Base-by-base conservation (phyloP, 2,329 filamentous ascomycete genomes). In the Ramularia endophylla region DNA sequence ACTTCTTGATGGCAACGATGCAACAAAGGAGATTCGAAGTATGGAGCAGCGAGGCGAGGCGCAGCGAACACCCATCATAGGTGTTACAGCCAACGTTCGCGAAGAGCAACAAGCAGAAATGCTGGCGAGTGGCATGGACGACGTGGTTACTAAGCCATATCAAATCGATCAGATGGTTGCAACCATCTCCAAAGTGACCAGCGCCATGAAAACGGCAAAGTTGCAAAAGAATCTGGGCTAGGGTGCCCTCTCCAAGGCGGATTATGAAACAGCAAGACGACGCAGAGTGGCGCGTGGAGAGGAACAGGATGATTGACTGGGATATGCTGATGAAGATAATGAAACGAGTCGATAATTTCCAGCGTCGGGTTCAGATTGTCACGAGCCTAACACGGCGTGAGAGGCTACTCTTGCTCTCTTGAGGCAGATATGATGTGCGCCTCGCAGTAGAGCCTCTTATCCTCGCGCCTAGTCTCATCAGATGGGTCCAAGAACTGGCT, bases 21-120 rank as follows among this genome's bases (percentile, higher is more conserved):
- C 59, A 5, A 50, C 58, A 2, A 37, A 37, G 22, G 47, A 51
- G 15, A 59, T 63, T 8, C 51, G 60, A 0, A 35, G 48, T 8
- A 18, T 58, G n/a, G 56, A 60, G 36, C 33, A 45, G 2, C 35
- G 52, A 1, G 47, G 51, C 16, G 40, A 41, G 17, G 30, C 53
- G 8, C 43, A 53, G 15, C 47, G 46, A 2, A 40, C 59, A 1
- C 58, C 57, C 0, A 60, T 63, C 8, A 38, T 64, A 2, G 61
- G 59, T 5, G 58, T 64, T 5, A 61, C 58, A 3, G 61, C 60
- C 11, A 63, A 64, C 32, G 59, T 58, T n/a, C 35, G 61, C 5
- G 50, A 51, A 8, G 59, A 54, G 30, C 61, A 64, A 37, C 48
- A 56, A 29, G 44, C 58, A 5, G 52, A 54, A 22, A 61, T 61